Conservation (phyloP, 352 stramenopile genomes). For the Globisporangium carolinianum region DNA sequence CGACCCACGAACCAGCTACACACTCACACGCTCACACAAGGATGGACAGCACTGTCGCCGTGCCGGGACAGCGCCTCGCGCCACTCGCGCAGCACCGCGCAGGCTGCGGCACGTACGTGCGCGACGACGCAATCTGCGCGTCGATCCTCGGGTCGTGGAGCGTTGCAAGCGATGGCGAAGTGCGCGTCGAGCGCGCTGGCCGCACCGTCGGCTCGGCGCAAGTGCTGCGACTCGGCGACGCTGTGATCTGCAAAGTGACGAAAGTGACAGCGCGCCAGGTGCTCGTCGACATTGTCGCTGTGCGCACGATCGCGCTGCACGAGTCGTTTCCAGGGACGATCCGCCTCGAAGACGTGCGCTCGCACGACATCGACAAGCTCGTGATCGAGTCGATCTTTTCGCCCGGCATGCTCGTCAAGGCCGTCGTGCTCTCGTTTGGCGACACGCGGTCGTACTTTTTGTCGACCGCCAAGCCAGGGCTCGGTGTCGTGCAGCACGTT, state of each 20-base stretch:
- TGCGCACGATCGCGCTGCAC: slow-evolving; percentile 63
- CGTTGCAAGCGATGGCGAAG: slow-evolving; percentile 24
- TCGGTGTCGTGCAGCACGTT: slow-evolving; percentile 46
- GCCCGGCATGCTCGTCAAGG: slow-evolving; percentile 66
- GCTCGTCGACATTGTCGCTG: slow-evolving; percentile 71
- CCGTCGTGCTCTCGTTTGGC: slow-evolving; percentile 75
- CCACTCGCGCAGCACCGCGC: slow-evolving; percentile 28
- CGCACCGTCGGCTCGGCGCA: slow-evolving; percentile 63
- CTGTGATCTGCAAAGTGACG: slow-evolving; percentile 53
- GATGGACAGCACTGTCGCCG: slow-evolving; percentile 21
- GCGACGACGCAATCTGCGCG: slow-evolving; percentile 59
- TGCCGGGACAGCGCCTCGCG: slow-evolving; percentile 54
- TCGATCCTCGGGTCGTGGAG: slow-evolving; percentile 50
- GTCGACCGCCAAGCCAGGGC: slow-evolving; percentile 59
- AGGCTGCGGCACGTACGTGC: slow-evolving; percentile 45
- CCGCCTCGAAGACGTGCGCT: slow-evolving; percentile 71
- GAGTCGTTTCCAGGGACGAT: slow-evolving; percentile 78
- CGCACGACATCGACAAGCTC: slow-evolving; percentile 75
- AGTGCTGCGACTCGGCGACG: slow-evolving; percentile 59
- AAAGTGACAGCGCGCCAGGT: slow-evolving; percentile 73
- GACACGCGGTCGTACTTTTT: slow-evolving; percentile 84
- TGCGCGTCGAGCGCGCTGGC: slow-evolving; percentile 37
- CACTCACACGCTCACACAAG: slow-evolving; percentile 12
- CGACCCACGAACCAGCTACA: slow-evolving; percentile 1
- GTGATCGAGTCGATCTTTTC: slow-evolving; percentile 73